These are phyloP conservation scores for Boletus huronensis DNA, from an alignment of 768 basidiomycete genomes.

Conservation along the genomic window DNA sequence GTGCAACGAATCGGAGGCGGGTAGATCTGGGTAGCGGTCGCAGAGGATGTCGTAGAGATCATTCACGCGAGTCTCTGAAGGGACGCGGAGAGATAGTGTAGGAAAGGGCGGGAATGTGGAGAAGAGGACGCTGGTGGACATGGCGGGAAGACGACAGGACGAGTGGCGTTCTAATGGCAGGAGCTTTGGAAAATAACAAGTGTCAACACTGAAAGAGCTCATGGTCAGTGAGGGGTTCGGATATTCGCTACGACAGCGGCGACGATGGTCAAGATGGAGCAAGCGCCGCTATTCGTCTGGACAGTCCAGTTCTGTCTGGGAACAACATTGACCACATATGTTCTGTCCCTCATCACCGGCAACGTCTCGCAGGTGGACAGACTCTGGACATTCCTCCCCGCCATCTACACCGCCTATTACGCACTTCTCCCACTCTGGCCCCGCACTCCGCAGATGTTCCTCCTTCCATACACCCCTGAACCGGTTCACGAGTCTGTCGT, in stretches of 20 bases:
- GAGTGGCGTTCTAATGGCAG: conserved; percentile 6
- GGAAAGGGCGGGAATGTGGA: conserved; percentile 62
- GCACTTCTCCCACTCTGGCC: conserved; percentile 69
- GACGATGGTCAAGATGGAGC: conserved; percentile 10
- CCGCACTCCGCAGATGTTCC: conserved; percentile 29
- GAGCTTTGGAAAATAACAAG: no score
- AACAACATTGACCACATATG: conserved; percentile 46
- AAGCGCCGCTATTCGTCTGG: conserved; percentile 46
- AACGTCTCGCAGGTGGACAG: conserved; percentile 90
- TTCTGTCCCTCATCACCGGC: conserved; percentile 62
- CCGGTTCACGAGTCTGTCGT: conserved; percentile 32
- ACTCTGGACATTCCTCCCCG: conserved; percentile 74
- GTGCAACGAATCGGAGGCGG: conserved; percentile 37
- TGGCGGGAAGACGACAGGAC: conserved; percentile 21
- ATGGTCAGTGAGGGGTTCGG: neutral
- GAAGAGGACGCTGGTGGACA: conserved; percentile 53
- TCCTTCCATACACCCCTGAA: conserved; percentile 57
- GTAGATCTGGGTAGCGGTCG: conserved; percentile 47
- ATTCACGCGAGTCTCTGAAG: conserved; percentile 38
- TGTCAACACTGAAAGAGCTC: no score
- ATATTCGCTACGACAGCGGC: no score
- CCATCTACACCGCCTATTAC: conserved; percentile 79
- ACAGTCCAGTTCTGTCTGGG: conserved; percentile 60
- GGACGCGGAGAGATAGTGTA: conserved; percentile 46
- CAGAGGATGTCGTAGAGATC: conserved; percentile 43